These are phyloP conservation scores for Boletus sp. DNA, from an alignment of 768 basidiomycete genomes.

Conservation along the genomic window DNA sequence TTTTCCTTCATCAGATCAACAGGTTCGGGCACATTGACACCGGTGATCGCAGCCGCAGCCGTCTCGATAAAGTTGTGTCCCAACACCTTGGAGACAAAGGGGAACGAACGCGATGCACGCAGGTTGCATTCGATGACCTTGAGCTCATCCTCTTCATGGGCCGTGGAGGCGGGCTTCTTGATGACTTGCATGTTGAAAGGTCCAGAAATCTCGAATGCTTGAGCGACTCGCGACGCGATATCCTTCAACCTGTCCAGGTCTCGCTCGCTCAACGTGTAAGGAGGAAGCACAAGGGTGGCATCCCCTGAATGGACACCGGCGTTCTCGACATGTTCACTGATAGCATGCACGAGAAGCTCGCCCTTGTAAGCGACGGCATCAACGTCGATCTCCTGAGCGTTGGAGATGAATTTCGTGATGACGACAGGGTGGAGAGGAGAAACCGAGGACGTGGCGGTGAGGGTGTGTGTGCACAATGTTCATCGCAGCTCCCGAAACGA, in stretches of 20 bases:
- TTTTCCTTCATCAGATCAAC: slow-evolving; percentile 88
- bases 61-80: slow-evolving; percentile 97
- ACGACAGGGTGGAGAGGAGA: slow-evolving; percentile 98
- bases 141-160: slow-evolving; percentile 61
- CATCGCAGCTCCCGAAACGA: slow-evolving; percentile 95
- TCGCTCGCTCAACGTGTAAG: slow-evolving; percentile 68
- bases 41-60: slow-evolving; percentile 85
- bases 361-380: slow-evolving; percentile 96
- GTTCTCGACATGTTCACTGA: slow-evolving; percentile 97
- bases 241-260: slow-evolving; percentile 89
- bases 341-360: slow-evolving; percentile 87
- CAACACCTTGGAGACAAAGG: slow-evolving; percentile 97
- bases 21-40: slow-evolving; percentile 83
- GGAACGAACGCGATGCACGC: slow-evolving; percentile 97
- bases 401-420: slow-evolving; percentile 97
- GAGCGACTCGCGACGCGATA: slow-evolving; percentile 93
- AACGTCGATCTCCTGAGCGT: slow-evolving; percentile 96
- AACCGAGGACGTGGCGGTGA: slow-evolving; percentile 95
- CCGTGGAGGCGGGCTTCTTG: slow-evolving; percentile 60
- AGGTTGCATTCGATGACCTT: slow-evolving; percentile 99
- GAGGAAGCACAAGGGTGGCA: slow-evolving; percentile 95
- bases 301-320: slow-evolving; percentile 99
- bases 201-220: slow-evolving; percentile 94
- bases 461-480: slow-evolving; percentile 96
- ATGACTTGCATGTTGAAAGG: slow-evolving; percentile 99